A percentile compares a stretch with the other conserved stretches of the same genome.
Conservation (phyloP, 179 eudicot species). For the Gypsophila paniculata region DNA sequence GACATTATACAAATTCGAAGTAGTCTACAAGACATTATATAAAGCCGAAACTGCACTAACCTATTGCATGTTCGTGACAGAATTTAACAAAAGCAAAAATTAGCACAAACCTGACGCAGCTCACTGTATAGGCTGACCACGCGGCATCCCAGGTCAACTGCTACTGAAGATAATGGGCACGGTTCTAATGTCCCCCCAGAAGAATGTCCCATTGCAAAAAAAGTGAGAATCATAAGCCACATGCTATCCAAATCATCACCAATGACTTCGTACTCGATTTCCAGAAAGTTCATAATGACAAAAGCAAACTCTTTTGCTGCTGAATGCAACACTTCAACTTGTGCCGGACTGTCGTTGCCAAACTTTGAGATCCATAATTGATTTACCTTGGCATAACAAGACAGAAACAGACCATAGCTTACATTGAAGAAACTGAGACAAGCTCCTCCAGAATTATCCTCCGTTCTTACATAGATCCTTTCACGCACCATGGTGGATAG, state of each 20-base stretch:
- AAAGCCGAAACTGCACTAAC: background rate
- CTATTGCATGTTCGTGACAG: background rate
- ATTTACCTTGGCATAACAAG: constrained; percentile 43
- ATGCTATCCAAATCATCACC: constrained; percentile 67
- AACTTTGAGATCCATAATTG: constrained; percentile 33
- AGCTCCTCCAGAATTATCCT: constrained; percentile 71
- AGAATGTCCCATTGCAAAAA: constrained; percentile 40
- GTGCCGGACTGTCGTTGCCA: constrained; percentile 19
- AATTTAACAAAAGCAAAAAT: constrained; percentile 1
- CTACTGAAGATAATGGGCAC: constrained; percentile 36
- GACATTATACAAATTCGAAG: background rate
- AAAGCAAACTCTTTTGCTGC: constrained; percentile 56
- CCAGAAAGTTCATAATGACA: constrained; percentile 46
- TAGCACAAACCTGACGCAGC: constrained; percentile 86
- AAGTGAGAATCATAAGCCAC: constrained; percentile 66
- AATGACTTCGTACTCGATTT: constrained; percentile 79
- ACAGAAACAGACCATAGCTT: constrained; percentile 43
- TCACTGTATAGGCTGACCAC: constrained; percentile 70
- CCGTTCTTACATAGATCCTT: constrained; percentile 57
- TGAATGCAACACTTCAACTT: constrained; percentile 29
- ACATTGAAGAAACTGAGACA: constrained; percentile 63
- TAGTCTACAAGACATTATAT: background rate
- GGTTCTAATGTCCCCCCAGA: constrained; percentile 33
- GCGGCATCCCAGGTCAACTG: constrained; percentile 67
- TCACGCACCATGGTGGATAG: constrained; percentile 50